Percentiles rank a stretch among this genome's conserved stretches.
phyloP scores from a whole-genome alignment of 169 alveolate species.

The Plasmodium gallinaceum region DNA sequence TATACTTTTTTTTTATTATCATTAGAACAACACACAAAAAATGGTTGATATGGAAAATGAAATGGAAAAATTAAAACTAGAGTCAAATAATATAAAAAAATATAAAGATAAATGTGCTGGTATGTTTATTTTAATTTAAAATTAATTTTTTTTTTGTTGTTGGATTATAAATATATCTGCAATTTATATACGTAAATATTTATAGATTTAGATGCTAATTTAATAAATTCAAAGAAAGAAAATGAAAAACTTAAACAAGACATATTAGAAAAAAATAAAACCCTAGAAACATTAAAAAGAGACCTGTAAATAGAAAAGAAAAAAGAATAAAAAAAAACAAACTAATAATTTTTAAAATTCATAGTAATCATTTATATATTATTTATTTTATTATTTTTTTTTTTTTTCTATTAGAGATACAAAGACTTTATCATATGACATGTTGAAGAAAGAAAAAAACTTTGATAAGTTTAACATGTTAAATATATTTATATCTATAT shows the following conservation, averaged over 20 bases:
- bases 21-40: slow-evolving; percentile 60
- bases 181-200: neutral
- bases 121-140: slow-evolving; percentile 12
- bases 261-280: slow-evolving; percentile 66
- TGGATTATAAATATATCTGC: neutral
- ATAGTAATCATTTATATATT: too few species aligned
- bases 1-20: neutral
- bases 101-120: slow-evolving; percentile 70
- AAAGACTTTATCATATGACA: slow-evolving; percentile 45
- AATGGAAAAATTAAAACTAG: slow-evolving; percentile 44
- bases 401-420: slow-evolving; percentile 38
- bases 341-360: too few species aligned
- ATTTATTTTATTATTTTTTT: slow-evolving; percentile 9
- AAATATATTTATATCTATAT: slow-evolving; percentile 4
- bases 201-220: slow-evolving; percentile 38
- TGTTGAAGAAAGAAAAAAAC: slow-evolving; percentile 55
- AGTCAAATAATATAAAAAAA: slow-evolving; percentile 37
- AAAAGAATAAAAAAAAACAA: neutral
- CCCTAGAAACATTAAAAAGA: slow-evolving; percentile 45
- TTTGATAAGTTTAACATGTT: slow-evolving; percentile 61
- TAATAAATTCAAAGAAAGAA: slow-evolving; percentile 49
- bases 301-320: slow-evolving; percentile 56
- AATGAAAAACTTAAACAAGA: slow-evolving; percentile 47
- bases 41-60: slow-evolving; percentile 74
- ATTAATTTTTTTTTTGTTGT: neutral